Evolutionary conservation across 139 green algal genomes (phyloP), one percentile per base, ranked within the genome.

Genomic region (Astrephomene gubernaculifera): DNA sequence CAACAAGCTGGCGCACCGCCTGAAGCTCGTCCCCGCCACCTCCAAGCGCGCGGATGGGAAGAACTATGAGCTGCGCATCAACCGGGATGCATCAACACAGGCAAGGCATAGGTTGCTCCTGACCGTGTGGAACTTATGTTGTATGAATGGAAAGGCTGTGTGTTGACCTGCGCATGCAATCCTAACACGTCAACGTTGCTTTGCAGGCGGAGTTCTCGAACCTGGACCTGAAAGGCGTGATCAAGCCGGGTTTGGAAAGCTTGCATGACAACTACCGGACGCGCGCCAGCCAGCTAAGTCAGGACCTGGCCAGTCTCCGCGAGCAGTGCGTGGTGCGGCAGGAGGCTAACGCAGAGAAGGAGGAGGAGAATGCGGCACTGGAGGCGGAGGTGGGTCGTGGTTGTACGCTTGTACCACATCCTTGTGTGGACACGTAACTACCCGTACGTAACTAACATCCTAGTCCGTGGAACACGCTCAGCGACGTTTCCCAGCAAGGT

Each of bases 31-130:
- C 57, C 96, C 96, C 22, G 90, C 90, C 1, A 94, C 84, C 33
- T 95, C 95, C 73, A 98, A 99, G 90, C 91, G 95, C 33, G 96
- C 96, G 0, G 90, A 88, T 43, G 96, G 96, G 4, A 73, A 94
- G 27, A 88, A 90, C n/a, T 99, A 93, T 85, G 94, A 97, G 82
- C 84, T 97, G 49, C 38, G 60, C 10, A 68, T 98, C 44, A 91
- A 96, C 72, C 72, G 92, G 0, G 72, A 80, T 6, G 93, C 90
- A 24, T 39, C 60, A 29, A 67, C 39, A 22, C 63, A 53, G 76
- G 76, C 31, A 57, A 79, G 8, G 14, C 24, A 67, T 24, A 9
- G 57, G 17, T 67, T 67, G 17, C 24, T 22, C 21, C 14, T 67
- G 57, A 67, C 57, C 24, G 57, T n/a, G 24, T 6, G 29, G 14